Evolutionary conservation across 164 flowering plant genomes (phyloP).

Genomic region (Aristolochia californica): DNA sequence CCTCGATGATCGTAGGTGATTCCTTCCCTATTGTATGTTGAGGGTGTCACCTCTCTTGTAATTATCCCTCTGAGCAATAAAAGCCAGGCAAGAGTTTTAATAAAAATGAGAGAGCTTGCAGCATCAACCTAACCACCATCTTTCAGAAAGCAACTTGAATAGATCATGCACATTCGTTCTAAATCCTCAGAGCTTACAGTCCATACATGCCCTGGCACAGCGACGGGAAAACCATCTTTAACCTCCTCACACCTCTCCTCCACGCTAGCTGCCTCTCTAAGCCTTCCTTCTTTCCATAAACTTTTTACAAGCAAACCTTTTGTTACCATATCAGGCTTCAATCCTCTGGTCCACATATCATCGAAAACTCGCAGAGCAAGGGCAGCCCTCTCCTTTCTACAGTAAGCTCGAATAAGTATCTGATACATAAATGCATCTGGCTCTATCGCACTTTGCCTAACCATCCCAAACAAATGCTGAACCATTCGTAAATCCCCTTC

Average conservation of each 20-base stretch:
- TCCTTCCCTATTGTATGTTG: too few relatives aligned
- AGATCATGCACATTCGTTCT: constrained; percentile 31
- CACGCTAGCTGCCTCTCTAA: constrained; percentile 73
- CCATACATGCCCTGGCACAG: constrained; percentile 53
- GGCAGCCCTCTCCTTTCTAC: constrained; percentile 59
- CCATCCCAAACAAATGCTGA: constrained; percentile 66
- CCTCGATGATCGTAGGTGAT: too few relatives aligned
- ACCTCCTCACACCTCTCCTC: constrained; percentile 51
- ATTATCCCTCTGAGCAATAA: too few relatives aligned
- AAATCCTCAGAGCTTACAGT: constrained; percentile 51
- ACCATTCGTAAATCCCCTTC: constrained; percentile 64
- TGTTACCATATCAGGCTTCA: constrained; percentile 61
- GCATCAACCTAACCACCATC: constrained; percentile 4
- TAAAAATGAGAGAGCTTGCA: too few relatives aligned
- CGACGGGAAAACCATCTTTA: constrained; percentile 33
- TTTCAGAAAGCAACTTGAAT: constrained; percentile 23
- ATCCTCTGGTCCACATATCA: constrained; percentile 49
- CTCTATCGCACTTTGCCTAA: constrained; percentile 56
- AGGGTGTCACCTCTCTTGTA: too few relatives aligned
- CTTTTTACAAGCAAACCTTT: constrained; percentile 74
- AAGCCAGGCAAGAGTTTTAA: too few relatives aligned
- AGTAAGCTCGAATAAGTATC: constrained; percentile 59
- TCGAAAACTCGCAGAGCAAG: constrained; percentile 74
- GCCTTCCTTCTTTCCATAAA: constrained; percentile 87
- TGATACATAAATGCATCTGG: constrained; percentile 74